These are phyloP conservation scores for Cyberlindnera sargentensis DNA, from an alignment of 805 yeast genomes.

Conservation along the genomic window DNA sequence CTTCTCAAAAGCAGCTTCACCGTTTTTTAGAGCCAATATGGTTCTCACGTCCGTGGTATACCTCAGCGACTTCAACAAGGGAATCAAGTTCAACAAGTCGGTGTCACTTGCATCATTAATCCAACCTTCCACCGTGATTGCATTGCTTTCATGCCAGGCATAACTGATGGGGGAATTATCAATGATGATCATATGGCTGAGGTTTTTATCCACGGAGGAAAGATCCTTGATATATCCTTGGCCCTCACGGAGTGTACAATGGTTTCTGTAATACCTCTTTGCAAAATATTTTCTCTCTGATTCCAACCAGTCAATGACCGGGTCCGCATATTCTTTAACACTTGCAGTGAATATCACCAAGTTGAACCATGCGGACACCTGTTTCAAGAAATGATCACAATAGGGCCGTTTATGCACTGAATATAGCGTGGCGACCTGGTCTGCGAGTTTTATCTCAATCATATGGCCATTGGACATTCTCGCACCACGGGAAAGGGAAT, in stretches of 20 bases:
- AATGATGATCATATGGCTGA: slow-evolving; percentile 64
- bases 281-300: slow-evolving; percentile 46
- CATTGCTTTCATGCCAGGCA: slow-evolving; percentile 77
- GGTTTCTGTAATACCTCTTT: slow-evolving; percentile 66
- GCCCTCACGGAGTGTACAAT: slow-evolving; percentile 72
- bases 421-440: slow-evolving; percentile 71
- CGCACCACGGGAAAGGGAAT: slow-evolving; percentile 67
- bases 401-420: slow-evolving; percentile 89
- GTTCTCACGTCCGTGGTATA: slow-evolving; percentile 80
- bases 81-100: slow-evolving; percentile 74
- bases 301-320: slow-evolving; percentile 90
- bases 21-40: slow-evolving; percentile 65
- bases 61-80: slow-evolving; percentile 69
- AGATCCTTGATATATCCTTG: slow-evolving; percentile 84
- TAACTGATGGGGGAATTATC: slow-evolving; percentile 94
- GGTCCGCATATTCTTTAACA: slow-evolving; percentile 92
- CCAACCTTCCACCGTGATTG: slow-evolving; percentile 95
- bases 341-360: slow-evolving; percentile 92
- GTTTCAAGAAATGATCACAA: slow-evolving; percentile 76
- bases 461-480: slow-evolving; percentile 46
- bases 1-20: slow-evolving; percentile 53
- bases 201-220: slow-evolving; percentile 40
- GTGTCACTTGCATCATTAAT: slow-evolving; percentile 90
- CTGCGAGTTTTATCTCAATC: slow-evolving; percentile 71
- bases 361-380: slow-evolving; percentile 81